Evolutionary conservation across 441 rosid genomes (phyloP), one percentile per base, ranked within the genome.

Genomic region (Lepidium campestre): DNA sequence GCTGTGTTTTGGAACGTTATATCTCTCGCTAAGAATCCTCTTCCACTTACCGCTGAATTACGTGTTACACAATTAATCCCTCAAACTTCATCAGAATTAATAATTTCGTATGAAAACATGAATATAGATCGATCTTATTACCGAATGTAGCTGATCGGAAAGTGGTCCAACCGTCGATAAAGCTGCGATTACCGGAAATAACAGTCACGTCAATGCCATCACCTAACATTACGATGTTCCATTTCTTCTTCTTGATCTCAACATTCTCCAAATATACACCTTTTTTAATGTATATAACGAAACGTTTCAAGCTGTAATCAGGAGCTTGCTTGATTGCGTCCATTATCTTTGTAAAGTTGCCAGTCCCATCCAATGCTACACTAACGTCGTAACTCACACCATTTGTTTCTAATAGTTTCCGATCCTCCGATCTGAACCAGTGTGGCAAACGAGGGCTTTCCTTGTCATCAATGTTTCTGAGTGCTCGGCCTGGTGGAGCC

Each of bases 211-310:
- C 75, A 48, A 93, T 86, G 2, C 98, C 98, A 36, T 93, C 98
- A 25, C 98, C 98, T 25, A 88, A 50, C 86, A 93, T 87, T 81
- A 90, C 84, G 20, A 93, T 39, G 74, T 87, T 93, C 97, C 97
- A 90, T 77, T 90, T 93, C 83, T 90, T 88, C 85, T 87, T 93
- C 85, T 90, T 90, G 78, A 93, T 85, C 67, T 93, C 97, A 35
- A 90, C 97, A 37, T 88, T 70, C 50, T 93, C 98, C 23, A 77
- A 68, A 40, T 93, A 90, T 7, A 87, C 52, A 15, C 98, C 98
- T 27, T 70, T 82, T 70, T 93, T 93, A 0, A 93, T 74, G 71
- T 86, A 85, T 42, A 93, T 87, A 11, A 86, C 71, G 47, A 61
- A 78, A 18, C 95, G 81, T 6, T 63, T 54, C 67, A 76, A 74